Evolutionary conservation across 2,329 filamentous ascomycete species (phyloP), one percentile per base, ranked within the genome.

Genomic region (Aureobasidium mangrovei): DNA sequence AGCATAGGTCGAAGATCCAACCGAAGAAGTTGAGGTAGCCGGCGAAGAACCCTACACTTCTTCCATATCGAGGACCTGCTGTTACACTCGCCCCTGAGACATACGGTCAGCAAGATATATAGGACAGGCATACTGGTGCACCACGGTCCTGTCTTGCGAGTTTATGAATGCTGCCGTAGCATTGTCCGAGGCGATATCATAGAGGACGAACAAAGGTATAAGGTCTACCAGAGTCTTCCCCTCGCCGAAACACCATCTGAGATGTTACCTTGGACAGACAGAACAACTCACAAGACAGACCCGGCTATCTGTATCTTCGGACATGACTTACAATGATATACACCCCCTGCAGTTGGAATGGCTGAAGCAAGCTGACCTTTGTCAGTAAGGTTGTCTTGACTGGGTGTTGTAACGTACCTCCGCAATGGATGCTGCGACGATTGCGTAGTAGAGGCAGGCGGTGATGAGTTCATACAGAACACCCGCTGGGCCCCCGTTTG

Each of bases 1-100:
- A 79, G 3, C 80, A 78, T 4, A 81, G 72, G 58, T 79, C 80
- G 56, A 84, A 81, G 58, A 83, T 76, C 82, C 82, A 84, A 18
- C 59, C 78, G 57, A 76, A 78, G 60, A 79, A 79, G 63, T 81
- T 81, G 41, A 69, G 58, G 6, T 56, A 66, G 7, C 68, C 67
- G 7, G 63, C 60, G 54, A 67, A 70, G 60, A 69, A 70, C 4
- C 68, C 68, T 31, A 68, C 46, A 6, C 63, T 60, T 4, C 68
- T 61, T 8, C 68, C 68, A 58, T 59, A 64, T 38, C 56, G 59
- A 0, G 60, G 57, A 1, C 68, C 68, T 7, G 67, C 60, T 1
- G 68, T 70, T 4, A 70, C 61, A 0, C 64, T 65, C 2, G 68
- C 65, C 65, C 18, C 18, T 18, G 18, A 18, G 18, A 18, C 18